Base-by-base conservation (phyloP, 306 rosid species). In the Cicer chorassanicum region DNA sequence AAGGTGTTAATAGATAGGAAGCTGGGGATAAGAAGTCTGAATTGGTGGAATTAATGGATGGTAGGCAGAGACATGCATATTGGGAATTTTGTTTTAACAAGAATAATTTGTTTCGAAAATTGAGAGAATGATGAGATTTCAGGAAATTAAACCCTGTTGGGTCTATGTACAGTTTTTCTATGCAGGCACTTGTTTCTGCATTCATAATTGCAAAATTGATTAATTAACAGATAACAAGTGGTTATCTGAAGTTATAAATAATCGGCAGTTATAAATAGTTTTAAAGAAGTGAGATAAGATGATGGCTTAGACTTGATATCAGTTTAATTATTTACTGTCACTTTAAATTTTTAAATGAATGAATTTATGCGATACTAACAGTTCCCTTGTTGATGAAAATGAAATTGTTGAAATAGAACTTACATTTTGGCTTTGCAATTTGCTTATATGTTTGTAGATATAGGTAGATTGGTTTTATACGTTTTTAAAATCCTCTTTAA, bases 201-300 rank as follows among this genome's bases (percentile, higher is more conserved):
- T 74, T 68, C 40, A n/a, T 39, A 67, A 68, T 68, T 80, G 16
- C 46, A 34, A 50, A 74, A 41, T 74, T 49, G 39, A 16, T 34
- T 21, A n/a, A 16, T 34, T 14, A n/a, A 36, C 54, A 42, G 41
- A 42, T 40, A 14, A 72, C 50, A 45, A 59, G 51, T 11, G 40
- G 57, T 79, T 79, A 72, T 65, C 4, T 21, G 61, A 39, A 48
- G 69, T 72, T 55, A 65, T 43, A 72, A 34, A 11, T 8, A 18
- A 67, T 74, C 6, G 38, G 57, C 44, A 62, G 72, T 74, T 48
- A 49, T 21, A 56, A 48, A n/a, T 5, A 29, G 45, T 66, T 57
- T 0, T 12, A 36, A 53, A 43, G 21, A 53, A 44, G 62, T 44
- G 8, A 46, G 55, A 46, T 46, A 13, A 24, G 46, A 12, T 24